Conservation (phyloP, 2,329 filamentous ascomycete genomes). For the Diaporthe caulivora region DNA sequence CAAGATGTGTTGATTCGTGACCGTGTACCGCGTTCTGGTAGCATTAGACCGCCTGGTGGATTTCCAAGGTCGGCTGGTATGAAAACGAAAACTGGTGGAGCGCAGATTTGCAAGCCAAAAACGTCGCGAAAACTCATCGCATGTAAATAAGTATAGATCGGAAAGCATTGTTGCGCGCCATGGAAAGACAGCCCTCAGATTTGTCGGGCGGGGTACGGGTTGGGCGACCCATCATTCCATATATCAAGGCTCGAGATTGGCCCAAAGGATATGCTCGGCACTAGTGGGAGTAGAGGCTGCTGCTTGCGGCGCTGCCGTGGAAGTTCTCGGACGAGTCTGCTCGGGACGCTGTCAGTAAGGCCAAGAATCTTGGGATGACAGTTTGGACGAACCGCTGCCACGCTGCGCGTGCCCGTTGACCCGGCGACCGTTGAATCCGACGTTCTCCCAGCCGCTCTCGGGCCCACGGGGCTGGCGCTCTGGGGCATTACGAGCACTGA, state of each 20-base stretch:
- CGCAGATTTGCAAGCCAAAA: slow-evolving; percentile 23
- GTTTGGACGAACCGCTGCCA: slow-evolving; percentile 63
- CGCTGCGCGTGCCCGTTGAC: slow-evolving; percentile 72
- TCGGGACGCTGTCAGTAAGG: slow-evolving; percentile 40
- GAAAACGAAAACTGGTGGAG: slow-evolving; percentile 27
- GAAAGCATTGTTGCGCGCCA: slow-evolving; percentile 35
- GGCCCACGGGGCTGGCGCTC: slow-evolving; percentile 75
- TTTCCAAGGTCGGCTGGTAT: slow-evolving; percentile 9
- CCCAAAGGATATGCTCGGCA: not conserved
- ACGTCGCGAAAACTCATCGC: slow-evolving; percentile 24
- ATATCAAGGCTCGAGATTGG: slow-evolving; percentile 22
- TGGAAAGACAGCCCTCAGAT: slow-evolving; percentile 28
- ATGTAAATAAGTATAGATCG: slow-evolving; percentile 25
- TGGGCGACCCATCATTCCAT: slow-evolving; percentile 24
- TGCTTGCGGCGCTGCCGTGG: slow-evolving; percentile 38
- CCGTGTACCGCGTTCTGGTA: slow-evolving; percentile 35
- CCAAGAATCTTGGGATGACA: slow-evolving; percentile 39
- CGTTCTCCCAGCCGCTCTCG: slow-evolving; percentile 67
- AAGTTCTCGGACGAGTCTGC: slow-evolving; percentile 41
- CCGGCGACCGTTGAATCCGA: slow-evolving; percentile 66
- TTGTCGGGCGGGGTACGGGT: slow-evolving; percentile 28
- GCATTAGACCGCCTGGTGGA: slow-evolving; percentile 32
- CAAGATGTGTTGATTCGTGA: slow-evolving; percentile 33
- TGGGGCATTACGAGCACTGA: slow-evolving; percentile 59
- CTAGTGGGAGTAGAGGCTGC: slow-evolving; percentile 40